Base-by-base conservation (phyloP, 2,329 filamentous ascomycete genomes). In the Fusarium staphyleae region DNA sequence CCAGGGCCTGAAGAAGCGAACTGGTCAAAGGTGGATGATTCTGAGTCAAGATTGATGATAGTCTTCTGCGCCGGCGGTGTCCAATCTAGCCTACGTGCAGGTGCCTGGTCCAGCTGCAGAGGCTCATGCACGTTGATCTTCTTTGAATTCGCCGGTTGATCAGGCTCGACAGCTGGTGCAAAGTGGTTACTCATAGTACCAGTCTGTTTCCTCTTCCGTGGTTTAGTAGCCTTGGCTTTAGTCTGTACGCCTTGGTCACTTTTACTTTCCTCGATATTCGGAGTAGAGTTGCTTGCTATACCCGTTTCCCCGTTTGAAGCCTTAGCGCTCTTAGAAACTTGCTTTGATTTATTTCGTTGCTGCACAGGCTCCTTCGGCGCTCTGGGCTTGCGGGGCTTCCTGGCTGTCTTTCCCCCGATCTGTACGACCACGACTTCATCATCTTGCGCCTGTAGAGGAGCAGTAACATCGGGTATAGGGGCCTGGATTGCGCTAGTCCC, bases 21-120 rank as follows among this genome's bases (percentile, higher is more conserved):
- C 2, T 49, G 55, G 4, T 64, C 55, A 6, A 57, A 32, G 7
- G 48, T 62, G 0, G 75, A 73, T 1, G 72, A 70, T 6, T 70
- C 70, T 0, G 71, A 69, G 12, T 68, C 67, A 3, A 70, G 58
- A 32, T 56, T 63, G 50, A 68, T 53, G 3, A 68, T 51, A 1
- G 60, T 62, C 34, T 76, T 77, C 28, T 76, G 67, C 39, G 76
- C 78, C 4, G 85, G 81, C 2, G 88, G 89, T 1, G 89, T 92
- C 89, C 89, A 92, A 52, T 87, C 80, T 12, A 74, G 66, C 54
- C 85, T 79, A 53, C 88, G 78, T 37, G 74, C 76, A 19, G 81
- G 69, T 7, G 87, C 88, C 37, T 69, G 70, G 44, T 82, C 79
- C 8, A 79, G 52, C 15, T 71, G 63, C 3, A 77, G 61, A 1